Evolutionary conservation across 257 asterid genomes (phyloP).

Genomic region (Leptodermis oblonga): DNA sequence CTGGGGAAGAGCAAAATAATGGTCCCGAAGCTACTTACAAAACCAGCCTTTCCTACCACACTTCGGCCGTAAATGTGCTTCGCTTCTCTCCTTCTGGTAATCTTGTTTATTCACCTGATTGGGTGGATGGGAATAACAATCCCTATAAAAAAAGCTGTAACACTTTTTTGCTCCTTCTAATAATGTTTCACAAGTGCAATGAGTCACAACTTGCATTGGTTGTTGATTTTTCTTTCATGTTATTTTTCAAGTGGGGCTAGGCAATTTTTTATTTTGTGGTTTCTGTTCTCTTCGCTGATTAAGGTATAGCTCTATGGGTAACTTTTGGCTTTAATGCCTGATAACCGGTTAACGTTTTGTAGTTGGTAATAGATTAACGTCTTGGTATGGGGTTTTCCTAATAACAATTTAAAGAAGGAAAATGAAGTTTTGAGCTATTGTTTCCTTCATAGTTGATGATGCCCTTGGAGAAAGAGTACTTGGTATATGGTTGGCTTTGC

Average conservation of each 20-base stretch:
- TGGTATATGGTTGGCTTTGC: neutral
- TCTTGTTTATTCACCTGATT: slow-evolving; percentile 10
- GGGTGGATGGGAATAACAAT: neutral
- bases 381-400: neutral
- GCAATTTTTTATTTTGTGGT: too few species aligned
- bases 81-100: slow-evolving; percentile 94
- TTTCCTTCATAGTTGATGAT: neutral
- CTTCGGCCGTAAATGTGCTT: slow-evolving; percentile 79
- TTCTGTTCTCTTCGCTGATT: neutral
- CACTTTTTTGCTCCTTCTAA: neutral
- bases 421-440: neutral
- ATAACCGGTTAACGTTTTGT: neutral
- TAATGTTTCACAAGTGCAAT: too few species aligned
- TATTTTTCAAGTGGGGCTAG: too few species aligned
- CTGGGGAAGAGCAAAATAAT: slow-evolving; percentile 50
- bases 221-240: too few species aligned
- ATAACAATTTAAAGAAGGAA: neutral
- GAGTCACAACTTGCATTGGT: too few species aligned
- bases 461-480: neutral
- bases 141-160: neutral
- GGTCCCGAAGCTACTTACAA: slow-evolving; percentile 63
- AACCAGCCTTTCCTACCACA: slow-evolving; percentile 71
- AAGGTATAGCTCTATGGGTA: neutral
- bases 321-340: neutral
- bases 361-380: neutral